Percentiles rank a stretch among this genome's conserved stretches.
Evolutionary conservation across 139 green algal genomes (phyloP).

Genomic region (Asterochloris sp.): DNA sequence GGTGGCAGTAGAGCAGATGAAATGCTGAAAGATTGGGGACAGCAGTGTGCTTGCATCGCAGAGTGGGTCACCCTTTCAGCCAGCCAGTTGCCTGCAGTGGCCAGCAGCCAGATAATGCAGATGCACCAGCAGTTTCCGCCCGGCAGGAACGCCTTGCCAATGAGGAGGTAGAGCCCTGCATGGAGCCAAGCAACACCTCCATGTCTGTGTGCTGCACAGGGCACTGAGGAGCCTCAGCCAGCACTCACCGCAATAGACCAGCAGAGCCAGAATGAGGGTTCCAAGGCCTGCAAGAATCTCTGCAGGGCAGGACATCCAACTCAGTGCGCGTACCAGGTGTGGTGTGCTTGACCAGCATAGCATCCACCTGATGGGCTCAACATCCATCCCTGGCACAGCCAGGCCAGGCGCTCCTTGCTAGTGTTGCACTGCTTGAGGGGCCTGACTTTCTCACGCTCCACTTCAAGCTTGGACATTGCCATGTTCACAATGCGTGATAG

Average conservation of each 20-base stretch:
- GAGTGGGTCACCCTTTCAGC: constrained; percentile 9
- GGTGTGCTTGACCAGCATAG: no score
- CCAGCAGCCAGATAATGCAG: constrained; percentile 20
- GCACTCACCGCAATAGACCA: neutral
- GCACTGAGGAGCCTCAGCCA: neutral
- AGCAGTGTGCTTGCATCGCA: neutral
- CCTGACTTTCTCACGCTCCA: no score
- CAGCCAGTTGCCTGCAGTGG: neutral
- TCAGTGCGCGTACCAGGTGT: no score
- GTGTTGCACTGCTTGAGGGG: no score
- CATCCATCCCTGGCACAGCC: no score
- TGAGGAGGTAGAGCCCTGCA: constrained; percentile 25
- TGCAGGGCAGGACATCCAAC: no score
- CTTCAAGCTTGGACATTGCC: no score
- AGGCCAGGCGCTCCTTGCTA: no score
- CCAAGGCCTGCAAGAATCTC: no score
- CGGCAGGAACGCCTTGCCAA: constrained; percentile 25
- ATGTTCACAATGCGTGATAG: no score
- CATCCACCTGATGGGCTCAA: no score
- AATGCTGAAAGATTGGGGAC: neutral
- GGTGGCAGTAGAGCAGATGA: neutral
- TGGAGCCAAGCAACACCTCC: neutral
- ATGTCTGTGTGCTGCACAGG: neutral
- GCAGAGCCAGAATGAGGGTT: neutral
- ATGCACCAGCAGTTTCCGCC: constrained; percentile 22